phyloP scores from a whole-genome alignment of 305 asterid genomes.

The Solanum hybrid region DNA sequence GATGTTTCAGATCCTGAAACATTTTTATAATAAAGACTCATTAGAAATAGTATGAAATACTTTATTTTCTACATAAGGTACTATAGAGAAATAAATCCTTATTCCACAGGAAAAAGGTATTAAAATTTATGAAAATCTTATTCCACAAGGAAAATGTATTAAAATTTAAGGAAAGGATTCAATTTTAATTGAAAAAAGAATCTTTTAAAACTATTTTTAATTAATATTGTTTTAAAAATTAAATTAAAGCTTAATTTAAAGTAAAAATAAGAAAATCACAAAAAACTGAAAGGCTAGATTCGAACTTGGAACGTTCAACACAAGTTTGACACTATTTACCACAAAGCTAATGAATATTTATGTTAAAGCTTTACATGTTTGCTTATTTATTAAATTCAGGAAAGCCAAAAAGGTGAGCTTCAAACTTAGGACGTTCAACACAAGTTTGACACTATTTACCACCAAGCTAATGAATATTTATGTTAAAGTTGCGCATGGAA shows the following conservation, averaged over 20 bases:
- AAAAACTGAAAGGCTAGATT: neutral
- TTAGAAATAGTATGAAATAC: neutral
- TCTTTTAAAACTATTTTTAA: neutral
- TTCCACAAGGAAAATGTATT: neutral
- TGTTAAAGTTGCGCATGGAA: neutral
- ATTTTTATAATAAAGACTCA: neutral
- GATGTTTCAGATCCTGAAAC: neutral
- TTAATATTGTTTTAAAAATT: no score
- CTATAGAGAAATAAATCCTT: neutral
- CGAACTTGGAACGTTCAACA: neutral
- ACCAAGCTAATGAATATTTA: neutral
- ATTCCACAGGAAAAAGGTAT: neutral
- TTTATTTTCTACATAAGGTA: neutral
- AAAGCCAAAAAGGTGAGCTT: neutral
- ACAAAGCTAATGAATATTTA: neutral
- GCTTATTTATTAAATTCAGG: neutral
- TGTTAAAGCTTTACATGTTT: neutral
- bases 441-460: neutral
- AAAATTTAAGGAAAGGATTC: neutral
- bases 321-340: neutral
- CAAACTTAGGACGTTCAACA: neutral
- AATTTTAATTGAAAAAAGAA: neutral
- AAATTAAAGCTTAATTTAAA: neutral
- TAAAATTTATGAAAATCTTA: neutral
- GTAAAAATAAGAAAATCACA: neutral